Evolutionary conservation across 352 stramenopile species (phyloP).

Genomic region (Phytophthora lateralis): DNA sequence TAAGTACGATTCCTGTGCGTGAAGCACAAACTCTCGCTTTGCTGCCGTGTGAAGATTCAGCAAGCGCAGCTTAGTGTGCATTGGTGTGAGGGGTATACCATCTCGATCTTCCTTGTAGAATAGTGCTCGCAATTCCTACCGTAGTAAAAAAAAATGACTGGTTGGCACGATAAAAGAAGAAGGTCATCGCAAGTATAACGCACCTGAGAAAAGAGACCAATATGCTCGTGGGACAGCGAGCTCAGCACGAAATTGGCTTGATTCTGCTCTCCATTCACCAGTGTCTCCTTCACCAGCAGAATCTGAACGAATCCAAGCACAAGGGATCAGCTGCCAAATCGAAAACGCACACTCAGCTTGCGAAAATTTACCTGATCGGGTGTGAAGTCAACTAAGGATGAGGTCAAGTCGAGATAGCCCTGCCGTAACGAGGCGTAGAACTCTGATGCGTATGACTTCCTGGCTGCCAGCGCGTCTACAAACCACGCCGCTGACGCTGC

Average conservation of each 20-base stretch:
- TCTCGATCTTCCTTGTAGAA: constrained; percentile 72
- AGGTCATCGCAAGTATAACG: background rate
- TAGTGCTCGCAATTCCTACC: constrained; percentile 69
- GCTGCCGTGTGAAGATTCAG: constrained; percentile 74
- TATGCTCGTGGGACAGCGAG: constrained; percentile 75
- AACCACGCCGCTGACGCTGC: constrained; percentile 64
- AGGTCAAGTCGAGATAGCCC: constrained; percentile 83
- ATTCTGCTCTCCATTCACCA: constrained; percentile 75
- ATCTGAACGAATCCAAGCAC: constrained; percentile 43
- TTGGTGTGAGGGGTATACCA: constrained; percentile 45
- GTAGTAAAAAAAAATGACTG: background rate
- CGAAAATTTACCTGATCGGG: constrained; percentile 67
- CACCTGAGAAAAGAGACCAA: constrained; percentile 75
- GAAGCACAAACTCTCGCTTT: constrained; percentile 68
- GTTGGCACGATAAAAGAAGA: background rate
- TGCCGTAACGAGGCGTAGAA: constrained; percentile 87
- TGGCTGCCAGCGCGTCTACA: constrained; percentile 68
- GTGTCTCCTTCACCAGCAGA: constrained; percentile 77
- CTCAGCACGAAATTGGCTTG: constrained; percentile 90
- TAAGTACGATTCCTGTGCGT: constrained; percentile 69
- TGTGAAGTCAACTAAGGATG: constrained; percentile 81
- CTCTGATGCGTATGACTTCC: constrained; percentile 84
- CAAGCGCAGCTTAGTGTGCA: constrained; percentile 79
- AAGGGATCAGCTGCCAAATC: background rate
- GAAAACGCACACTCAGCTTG: background rate